Base-by-base conservation (phyloP, 345 rosid genomes). In the Turnera subulata region DNA sequence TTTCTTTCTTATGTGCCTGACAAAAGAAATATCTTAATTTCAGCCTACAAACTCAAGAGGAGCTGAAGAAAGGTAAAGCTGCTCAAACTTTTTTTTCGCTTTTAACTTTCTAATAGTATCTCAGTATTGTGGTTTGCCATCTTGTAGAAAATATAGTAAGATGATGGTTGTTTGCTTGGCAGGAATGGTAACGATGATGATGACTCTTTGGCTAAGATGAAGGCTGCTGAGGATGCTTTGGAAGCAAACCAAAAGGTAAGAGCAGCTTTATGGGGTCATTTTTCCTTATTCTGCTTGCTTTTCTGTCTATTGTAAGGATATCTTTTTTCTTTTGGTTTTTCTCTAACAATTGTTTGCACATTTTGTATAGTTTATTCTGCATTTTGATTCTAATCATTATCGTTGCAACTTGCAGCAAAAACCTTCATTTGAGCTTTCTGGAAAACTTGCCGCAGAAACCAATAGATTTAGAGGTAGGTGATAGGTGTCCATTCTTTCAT, bases 361-460 rank as follows among this genome's bases (percentile, higher is more conserved):
- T 19, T 65, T 16, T 50, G 4, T 22, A 22, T 72, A 21, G 61
- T 25, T 49, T 32, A 22, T 59, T 12, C 59, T 63, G 11, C 6
- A 49, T 40, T 24, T 56, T 46, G 14, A 8, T 54, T 56, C 8
- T 56, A 59, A 68, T 50, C 5, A 5, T 43, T 33, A 16, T 40
- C 33, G n/a, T 65, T 49, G 53, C 63, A 64, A 74, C 52, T 55
- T 79, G 63, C 89, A 92, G 96, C 80, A 83, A 72, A 71, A 89
- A 66, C 96, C 98, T 39, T 82, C 96, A 23, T 92, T 86, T 72
- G 96, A 89, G 81, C 82, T 86, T 48, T 93, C 99, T 16, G 99
- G 99, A 48, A 93, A 93, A 79, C 96, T 90, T 68, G 99, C 99
- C 12, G 90, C 85, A 15, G 99, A 93, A 75, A 93, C 96, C 18